Evolutionary conservation across 1,284 basidiomycete species (phyloP).

Genomic region (Ganoderma lingzhi): DNA sequence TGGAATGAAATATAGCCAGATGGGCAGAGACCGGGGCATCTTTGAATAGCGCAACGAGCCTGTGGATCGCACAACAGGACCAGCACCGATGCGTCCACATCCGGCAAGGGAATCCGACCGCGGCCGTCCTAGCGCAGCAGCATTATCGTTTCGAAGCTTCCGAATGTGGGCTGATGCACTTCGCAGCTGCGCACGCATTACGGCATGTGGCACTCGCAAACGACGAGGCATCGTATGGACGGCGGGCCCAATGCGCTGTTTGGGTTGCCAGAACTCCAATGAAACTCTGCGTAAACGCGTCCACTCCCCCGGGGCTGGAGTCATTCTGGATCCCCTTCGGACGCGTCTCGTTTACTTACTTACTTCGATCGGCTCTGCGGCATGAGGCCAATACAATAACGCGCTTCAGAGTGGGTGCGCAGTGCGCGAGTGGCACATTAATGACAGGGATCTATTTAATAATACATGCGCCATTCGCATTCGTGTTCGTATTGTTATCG

Average conservation of each 20-base stretch:
- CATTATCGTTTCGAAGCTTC: not conserved
- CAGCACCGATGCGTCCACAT: not conserved
- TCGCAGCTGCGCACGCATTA: not conserved
- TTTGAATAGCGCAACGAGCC: not conserved
- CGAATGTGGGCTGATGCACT: not conserved
- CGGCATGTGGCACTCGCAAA: conserved; percentile 7
- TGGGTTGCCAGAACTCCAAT: not conserved
- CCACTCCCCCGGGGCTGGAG: not conserved
- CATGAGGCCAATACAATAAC: not conserved
- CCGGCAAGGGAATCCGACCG: not conserved
- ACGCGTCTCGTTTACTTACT: not conserved
- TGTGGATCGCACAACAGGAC: not conserved
- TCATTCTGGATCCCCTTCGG: conserved; percentile 2
- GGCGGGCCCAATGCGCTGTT: not conserved
- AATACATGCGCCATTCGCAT: not conserved
- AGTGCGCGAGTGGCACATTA: not conserved
- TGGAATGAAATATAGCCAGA: not conserved
- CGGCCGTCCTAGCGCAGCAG: not conserved
- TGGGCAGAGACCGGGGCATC: conserved; percentile 3
- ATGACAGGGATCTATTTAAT: not conserved
- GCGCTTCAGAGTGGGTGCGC: too few species aligned
- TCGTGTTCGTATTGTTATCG: not conserved
- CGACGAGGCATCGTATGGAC: conserved; percentile 2
- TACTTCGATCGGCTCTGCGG: not conserved
- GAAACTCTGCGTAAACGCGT: not conserved